These are phyloP conservation scores for Coemansia sp. DNA, from an alignment of 192 early-diverging fungal species.

Conservation along the genomic window DNA sequence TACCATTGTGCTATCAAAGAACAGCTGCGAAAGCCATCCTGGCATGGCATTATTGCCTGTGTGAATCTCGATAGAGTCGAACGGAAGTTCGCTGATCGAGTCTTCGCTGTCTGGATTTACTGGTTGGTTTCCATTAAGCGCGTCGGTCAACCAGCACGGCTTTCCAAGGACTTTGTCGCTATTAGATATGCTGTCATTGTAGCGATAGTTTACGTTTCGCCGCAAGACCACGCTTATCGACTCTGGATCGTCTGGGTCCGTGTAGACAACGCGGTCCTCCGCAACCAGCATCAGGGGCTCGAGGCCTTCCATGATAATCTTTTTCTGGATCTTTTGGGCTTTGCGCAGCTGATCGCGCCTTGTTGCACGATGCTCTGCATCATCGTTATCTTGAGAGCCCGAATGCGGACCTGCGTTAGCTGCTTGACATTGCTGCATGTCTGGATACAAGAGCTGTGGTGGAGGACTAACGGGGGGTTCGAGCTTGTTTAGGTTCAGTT, in stretches of 20 bases:
- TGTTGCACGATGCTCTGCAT: not conserved
- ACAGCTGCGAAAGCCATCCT: constrained; percentile 36
- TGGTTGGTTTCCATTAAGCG: not conserved
- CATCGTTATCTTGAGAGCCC: constrained; percentile 9
- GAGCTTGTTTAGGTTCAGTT: constrained; percentile 45
- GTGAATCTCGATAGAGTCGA: constrained; percentile 35
- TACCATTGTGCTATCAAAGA: constrained; percentile 38
- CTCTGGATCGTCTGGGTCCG: constrained; percentile 11
- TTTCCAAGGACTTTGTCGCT: not conserved
- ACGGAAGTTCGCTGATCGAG: constrained; percentile 9
- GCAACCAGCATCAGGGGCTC: constrained; percentile 20
- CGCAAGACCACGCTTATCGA: constrained; percentile 31
- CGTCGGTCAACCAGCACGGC: constrained; percentile 15
- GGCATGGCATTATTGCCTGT: constrained; percentile 24
- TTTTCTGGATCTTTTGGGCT: constrained; percentile 43
- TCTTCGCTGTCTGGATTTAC: not conserved
- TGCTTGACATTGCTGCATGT: not conserved
- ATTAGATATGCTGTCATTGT: constrained; percentile 5
- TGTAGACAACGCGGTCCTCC: constrained; percentile 42
- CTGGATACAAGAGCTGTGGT: constrained; percentile 3
- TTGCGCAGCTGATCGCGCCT: constrained; percentile 28
- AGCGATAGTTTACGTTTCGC: constrained; percentile 13
- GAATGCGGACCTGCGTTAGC: not conserved
- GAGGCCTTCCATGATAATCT: constrained; percentile 40
- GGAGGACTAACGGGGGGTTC: not conserved